phyloP scores from a whole-genome alignment of 129 eudicot species.

The Ambrosia trifida region DNA sequence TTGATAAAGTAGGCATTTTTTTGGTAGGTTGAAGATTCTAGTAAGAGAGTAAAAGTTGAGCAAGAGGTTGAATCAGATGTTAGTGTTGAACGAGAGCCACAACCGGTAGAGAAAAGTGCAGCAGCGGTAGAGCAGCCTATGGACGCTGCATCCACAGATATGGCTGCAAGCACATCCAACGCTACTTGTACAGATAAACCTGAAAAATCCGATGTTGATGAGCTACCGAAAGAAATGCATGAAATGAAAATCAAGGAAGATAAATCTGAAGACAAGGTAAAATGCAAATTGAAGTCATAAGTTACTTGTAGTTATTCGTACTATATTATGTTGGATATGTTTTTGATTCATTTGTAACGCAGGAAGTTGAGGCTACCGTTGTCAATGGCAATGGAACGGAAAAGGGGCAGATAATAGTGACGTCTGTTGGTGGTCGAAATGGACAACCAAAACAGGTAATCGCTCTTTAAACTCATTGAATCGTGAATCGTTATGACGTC shows the following conservation, averaged over 20 bases:
- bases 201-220: constrained; percentile 50
- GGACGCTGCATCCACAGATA: constrained; percentile 47
- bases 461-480: constrained; percentile 3
- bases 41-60: constrained; percentile 69
- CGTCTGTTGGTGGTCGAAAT: constrained; percentile 76
- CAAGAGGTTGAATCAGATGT: constrained; percentile 48
- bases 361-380: constrained; percentile 84
- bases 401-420: constrained; percentile 79
- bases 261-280: constrained; percentile 56
- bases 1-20: background rate
- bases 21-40: constrained; percentile 61
- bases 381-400: constrained; percentile 87
- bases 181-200: constrained; percentile 34
- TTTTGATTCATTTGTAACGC: constrained; percentile 26
- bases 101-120: constrained; percentile 40
- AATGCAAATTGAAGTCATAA: constrained; percentile 5
- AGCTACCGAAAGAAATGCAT: constrained; percentile 81
- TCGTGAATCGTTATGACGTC: background rate
- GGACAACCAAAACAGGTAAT: constrained; percentile 89
- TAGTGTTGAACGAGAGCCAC: constrained; percentile 42
- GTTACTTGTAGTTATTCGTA: background rate
- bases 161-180: constrained; percentile 60
- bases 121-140: constrained; percentile 37
- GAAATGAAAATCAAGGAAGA: constrained; percentile 73
- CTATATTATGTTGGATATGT: background rate